A percentile compares a stretch with the other conserved stretches of the same genome.
Conservation (phyloP, 495 filamentous ascomycete genomes). For the Podospora didyma region DNA sequence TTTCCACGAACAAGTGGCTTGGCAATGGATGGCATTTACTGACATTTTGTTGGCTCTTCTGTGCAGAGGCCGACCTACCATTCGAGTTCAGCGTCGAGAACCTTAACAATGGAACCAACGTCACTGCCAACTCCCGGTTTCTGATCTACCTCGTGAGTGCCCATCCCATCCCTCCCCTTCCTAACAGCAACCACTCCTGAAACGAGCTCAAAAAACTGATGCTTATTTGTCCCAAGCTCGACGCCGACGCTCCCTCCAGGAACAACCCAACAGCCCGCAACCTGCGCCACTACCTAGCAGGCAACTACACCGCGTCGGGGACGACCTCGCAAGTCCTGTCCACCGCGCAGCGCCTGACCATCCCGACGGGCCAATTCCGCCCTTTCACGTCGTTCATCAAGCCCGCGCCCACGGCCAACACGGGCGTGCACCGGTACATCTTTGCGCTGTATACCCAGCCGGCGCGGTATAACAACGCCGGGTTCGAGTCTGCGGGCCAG, state of each 20-base stretch:
- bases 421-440: constrained; percentile 24
- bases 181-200: neutral
- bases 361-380: constrained; percentile 5
- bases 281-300: constrained; percentile 22
- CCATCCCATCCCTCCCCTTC: neutral
- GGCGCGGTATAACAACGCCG: constrained; percentile 12
- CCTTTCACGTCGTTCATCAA: constrained; percentile 21
- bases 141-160: constrained; percentile 24
- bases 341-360: constrained; percentile 19
- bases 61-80: constrained; percentile 7
- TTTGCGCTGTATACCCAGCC: constrained; percentile 25
- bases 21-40: too few species aligned
- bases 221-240: constrained; percentile 6
- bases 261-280: constrained; percentile 19
- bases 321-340: constrained; percentile 14
- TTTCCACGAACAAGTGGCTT: too few species aligned
- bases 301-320: constrained; percentile 19
- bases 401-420: constrained; percentile 13
- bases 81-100: constrained; percentile 26
- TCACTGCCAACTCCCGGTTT: constrained; percentile 16
- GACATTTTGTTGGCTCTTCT: too few species aligned
- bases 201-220: neutral
- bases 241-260: constrained; percentile 22
- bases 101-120: constrained; percentile 22
- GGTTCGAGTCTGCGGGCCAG: constrained; percentile 21